These are phyloP conservation scores for Crinitomyces ghanaensis DNA, from an alignment of 805 yeast genomes.

Conservation along the genomic window DNA sequence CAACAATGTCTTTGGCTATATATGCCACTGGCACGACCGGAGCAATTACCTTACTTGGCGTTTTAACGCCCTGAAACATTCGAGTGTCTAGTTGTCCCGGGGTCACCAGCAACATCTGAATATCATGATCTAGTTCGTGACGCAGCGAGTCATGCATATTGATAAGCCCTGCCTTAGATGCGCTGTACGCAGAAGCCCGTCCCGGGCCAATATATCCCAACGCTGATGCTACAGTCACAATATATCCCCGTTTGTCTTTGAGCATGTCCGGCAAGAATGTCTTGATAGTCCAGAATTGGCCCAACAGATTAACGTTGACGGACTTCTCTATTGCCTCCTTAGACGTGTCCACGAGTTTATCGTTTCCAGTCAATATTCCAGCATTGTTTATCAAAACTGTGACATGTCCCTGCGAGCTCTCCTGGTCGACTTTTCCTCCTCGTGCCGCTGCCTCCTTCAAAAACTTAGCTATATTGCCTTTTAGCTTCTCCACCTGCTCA, in stretches of 20 bases:
- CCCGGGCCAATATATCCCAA: slow-evolving; percentile 77
- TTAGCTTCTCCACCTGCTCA: slow-evolving; percentile 32
- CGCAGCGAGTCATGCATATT: slow-evolving; percentile 74
- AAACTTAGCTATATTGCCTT: too few species aligned
- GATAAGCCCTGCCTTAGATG: slow-evolving; percentile 76
- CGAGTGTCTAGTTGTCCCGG: slow-evolving; percentile 77
- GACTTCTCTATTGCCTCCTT: slow-evolving; percentile 44
- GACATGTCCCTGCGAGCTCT: slow-evolving; percentile 38
- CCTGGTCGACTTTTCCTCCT: slow-evolving; percentile 24
- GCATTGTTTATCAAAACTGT: slow-evolving; percentile 78
- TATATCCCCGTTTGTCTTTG: slow-evolving; percentile 48
- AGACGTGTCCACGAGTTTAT: slow-evolving; percentile 41
- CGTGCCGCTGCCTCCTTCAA: too few species aligned
- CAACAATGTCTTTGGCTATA: slow-evolving; percentile 52
- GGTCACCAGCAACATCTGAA: slow-evolving; percentile 65
- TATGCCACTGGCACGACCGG: slow-evolving; percentile 63
- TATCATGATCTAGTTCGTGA: slow-evolving; percentile 41
- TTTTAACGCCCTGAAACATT: slow-evolving; percentile 62
- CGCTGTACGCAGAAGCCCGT: slow-evolving; percentile 55
- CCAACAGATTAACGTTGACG: slow-evolving; percentile 54
- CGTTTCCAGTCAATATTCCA: slow-evolving; percentile 54
- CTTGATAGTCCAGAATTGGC: slow-evolving; percentile 61
- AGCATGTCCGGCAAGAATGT: slow-evolving; percentile 67
- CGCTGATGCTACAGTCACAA: slow-evolving; percentile 74
- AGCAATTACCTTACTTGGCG: slow-evolving; percentile 68